phyloP scores from a whole-genome alignment of 257 asterid species.

The Euphrasia confusa region DNA sequence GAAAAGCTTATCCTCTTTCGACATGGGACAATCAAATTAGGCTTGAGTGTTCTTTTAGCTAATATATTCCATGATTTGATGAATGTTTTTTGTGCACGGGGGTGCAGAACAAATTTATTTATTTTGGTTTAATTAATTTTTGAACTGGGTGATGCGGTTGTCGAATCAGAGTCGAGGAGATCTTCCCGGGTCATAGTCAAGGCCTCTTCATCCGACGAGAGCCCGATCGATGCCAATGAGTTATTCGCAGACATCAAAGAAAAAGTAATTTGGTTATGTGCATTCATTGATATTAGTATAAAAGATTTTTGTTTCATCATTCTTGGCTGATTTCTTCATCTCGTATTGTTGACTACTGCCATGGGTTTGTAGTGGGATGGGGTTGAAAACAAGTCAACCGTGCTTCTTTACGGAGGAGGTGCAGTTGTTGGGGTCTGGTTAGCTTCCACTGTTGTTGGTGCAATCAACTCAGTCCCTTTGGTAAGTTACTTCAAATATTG shows the following conservation, averaged over 20 bases:
- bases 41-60: not conserved
- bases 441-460: constrained; percentile 70
- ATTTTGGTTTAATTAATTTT: not conserved
- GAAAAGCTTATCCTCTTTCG: not conserved
- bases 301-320: not conserved
- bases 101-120: not conserved
- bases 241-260: constrained; percentile 70
- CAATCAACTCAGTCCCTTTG: constrained; percentile 89
- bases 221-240: constrained; percentile 57
- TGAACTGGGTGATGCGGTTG: constrained; percentile 12
- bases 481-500: constrained; percentile 34
- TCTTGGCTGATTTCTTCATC: not conserved
- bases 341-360: not conserved
- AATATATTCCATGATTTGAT: not conserved
- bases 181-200: constrained; percentile 46
- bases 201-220: constrained; percentile 81
- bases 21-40: not conserved
- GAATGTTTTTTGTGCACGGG: not conserved
- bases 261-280: constrained; percentile 43
- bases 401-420: constrained; percentile 77
- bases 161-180: constrained; percentile 52
- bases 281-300: not conserved
- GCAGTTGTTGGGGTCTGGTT: constrained; percentile 80
- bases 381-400: constrained; percentile 84
- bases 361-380: constrained; percentile 70